A percentile compares a stretch with the other conserved stretches of the same genome.
Evolutionary conservation across 495 filamentous ascomycete species (phyloP).

Genomic region (Neurospora sp.): DNA sequence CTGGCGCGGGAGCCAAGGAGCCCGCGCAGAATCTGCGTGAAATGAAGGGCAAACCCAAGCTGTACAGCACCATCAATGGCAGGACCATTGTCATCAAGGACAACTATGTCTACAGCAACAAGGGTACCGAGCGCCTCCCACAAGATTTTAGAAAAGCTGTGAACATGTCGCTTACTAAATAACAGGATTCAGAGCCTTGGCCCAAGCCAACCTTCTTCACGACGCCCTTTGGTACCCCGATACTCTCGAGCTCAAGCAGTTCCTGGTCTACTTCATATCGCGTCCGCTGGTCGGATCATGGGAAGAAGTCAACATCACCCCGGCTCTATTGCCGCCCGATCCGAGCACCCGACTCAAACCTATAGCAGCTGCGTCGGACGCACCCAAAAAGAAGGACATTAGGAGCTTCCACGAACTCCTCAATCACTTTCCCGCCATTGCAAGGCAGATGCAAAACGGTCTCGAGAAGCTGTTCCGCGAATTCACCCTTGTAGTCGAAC

Average conservation of each 20-base stretch:
- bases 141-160: too few species aligned
- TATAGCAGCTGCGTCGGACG: slow-evolving; percentile 25
- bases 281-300: slow-evolving; percentile 77
- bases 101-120: slow-evolving; percentile 86
- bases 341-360: slow-evolving; percentile 18
- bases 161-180: not conserved
- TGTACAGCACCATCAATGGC: slow-evolving; percentile 86
- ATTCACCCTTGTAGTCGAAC: slow-evolving; percentile 76
- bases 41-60: slow-evolving; percentile 83
- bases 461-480: slow-evolving; percentile 84
- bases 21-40: slow-evolving; percentile 66
- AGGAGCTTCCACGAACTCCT: slow-evolving; percentile 84
- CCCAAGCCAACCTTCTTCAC: slow-evolving; percentile 78
- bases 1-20: slow-evolving; percentile 53
- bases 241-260: slow-evolving; percentile 70
- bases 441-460: slow-evolving; percentile 89
- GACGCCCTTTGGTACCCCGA: slow-evolving; percentile 86
- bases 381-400: slow-evolving; percentile 75
- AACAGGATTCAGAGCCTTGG: slow-evolving; percentile 81
- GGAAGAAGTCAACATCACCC: slow-evolving; percentile 59
- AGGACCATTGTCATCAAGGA: slow-evolving; percentile 93
- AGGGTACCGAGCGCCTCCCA: slow-evolving; percentile 48
- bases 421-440: slow-evolving; percentile 91
- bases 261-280: slow-evolving; percentile 96
- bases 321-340: slow-evolving; percentile 42